Base-by-base conservation (phyloP, 1,284 basidiomycete genomes). In the Trametes sp. region DNA sequence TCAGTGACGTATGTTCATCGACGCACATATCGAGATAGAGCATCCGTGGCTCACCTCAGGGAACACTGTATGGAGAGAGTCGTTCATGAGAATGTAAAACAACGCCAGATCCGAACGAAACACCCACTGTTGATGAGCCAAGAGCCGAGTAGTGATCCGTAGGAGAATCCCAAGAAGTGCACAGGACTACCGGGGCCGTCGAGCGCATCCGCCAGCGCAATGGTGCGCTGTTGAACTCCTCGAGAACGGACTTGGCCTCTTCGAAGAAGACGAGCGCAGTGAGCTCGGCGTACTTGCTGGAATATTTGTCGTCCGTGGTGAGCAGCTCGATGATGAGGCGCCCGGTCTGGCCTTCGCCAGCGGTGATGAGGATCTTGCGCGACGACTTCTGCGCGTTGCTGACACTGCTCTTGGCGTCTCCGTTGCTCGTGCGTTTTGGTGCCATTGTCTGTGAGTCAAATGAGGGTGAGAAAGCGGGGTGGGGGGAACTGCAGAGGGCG, bases 321-420 rank as follows among this genome's bases (percentile, higher is more conserved):
- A 70, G 66, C 29, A 70, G 68, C 19, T 70, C 70, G 55, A 69
- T 63, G 62, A 70, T 59, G 61, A 71, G 70, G n/a, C 64, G 58
- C 24, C 70, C 70, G 2, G 68, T 71, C 60, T 71, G 70, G 45
- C 70, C 68, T 29, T 71, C 70, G 9, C 57, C 68, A 10, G 70
- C 63, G 33, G 70, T 69, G 46, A 70, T 54, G 57, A 67, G 64
- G 58, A 70, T 66, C 53, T 62, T 70, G 41, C 67, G 69, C 5
- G 56, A 23, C 0, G 61, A 54, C 44, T 52, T 48, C 14, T 53
- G n/a, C 4, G 7, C 16, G 14, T n/a, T 3, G 4, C 14, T n/a
- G 33, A 7, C 19, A 26, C 46, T 29, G 21, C 26, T 8, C 28
- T 57, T 62, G 24, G 24, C 26, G 16, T 50, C 42, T 19, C 56